Evolutionary conservation across 805 yeast species (phyloP).

Genomic region (Hanseniaspora jakobsenii): DNA sequence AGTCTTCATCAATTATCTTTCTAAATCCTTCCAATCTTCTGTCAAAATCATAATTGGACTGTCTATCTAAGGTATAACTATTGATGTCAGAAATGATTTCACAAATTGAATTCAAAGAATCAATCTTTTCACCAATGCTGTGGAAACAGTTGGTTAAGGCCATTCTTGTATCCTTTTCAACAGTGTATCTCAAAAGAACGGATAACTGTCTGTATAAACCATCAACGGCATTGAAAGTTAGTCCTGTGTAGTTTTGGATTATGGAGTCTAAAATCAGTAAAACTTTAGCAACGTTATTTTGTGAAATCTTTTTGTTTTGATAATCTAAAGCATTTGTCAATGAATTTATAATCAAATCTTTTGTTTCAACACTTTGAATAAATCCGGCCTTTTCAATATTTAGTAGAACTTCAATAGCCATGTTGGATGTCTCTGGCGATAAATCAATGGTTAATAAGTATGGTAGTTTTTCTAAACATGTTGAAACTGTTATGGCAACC

Average conservation of each 20-base stretch:
- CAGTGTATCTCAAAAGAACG: constrained; percentile 44
- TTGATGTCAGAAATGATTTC: constrained; percentile 53
- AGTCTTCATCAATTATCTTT: constrained; percentile 41
- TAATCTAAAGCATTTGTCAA: constrained; percentile 50
- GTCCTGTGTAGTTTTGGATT: constrained; percentile 25
- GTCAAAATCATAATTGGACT: constrained; percentile 71
- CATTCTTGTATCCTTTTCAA: constrained; percentile 50
- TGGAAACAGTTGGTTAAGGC: constrained; percentile 48
- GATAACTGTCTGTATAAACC: constrained; percentile 41
- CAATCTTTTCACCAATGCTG: constrained; percentile 44
- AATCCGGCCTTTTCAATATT: constrained; percentile 47
- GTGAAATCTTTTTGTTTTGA: constrained; percentile 40
- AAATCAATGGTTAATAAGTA: constrained; percentile 31
- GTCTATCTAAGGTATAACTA: constrained; percentile 47
- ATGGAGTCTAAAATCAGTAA: constrained; percentile 46
- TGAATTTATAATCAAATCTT: constrained; percentile 42
- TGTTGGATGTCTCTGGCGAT: constrained; percentile 37
- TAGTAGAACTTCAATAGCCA: constrained; percentile 40
- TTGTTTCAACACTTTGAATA: constrained; percentile 43
- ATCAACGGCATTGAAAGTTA: constrained; percentile 39
- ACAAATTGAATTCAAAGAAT: constrained; percentile 36
- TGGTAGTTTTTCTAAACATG: constrained; percentile 43
- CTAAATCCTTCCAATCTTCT: constrained; percentile 58
- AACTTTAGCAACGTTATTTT: constrained; percentile 43
- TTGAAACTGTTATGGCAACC: constrained; percentile 46